Conservation (phyloP, 805 yeast species). For the Pichia heedii region DNA sequence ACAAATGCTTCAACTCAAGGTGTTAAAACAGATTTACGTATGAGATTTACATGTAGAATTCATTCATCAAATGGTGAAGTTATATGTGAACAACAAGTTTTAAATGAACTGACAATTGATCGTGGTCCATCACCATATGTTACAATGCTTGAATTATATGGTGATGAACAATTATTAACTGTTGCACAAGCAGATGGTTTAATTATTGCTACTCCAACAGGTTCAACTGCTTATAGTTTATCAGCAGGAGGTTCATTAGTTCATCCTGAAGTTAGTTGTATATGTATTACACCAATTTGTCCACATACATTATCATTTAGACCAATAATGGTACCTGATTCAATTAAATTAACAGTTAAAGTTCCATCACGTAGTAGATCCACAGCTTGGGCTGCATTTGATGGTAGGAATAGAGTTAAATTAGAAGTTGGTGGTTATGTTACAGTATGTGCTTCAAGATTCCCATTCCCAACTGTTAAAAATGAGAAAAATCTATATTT, state of each 20-base stretch:
- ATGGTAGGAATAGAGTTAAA: slow-evolving; percentile 84
- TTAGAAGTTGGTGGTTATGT: slow-evolving; percentile 77
- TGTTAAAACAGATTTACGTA: slow-evolving; percentile 68
- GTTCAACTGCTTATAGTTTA: slow-evolving; percentile 91
- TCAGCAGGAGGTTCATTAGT: slow-evolving; percentile 95
- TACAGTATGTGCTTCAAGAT: slow-evolving; percentile 75
- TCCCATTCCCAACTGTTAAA: slow-evolving; percentile 88
- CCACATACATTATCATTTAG: slow-evolving; percentile 92
- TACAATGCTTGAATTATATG: slow-evolving; percentile 80
- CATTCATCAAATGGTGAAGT: slow-evolving; percentile 44
- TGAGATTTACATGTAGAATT: slow-evolving; percentile 82
- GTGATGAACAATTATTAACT: slow-evolving; percentile 77
- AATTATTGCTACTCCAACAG: slow-evolving; percentile 90
- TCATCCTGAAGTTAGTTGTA: slow-evolving; percentile 89
- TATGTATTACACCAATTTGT: slow-evolving; percentile 90
- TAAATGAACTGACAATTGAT: slow-evolving; percentile 85
- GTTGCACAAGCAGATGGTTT: slow-evolving; percentile 93
- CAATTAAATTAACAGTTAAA: slow-evolving; percentile 75
- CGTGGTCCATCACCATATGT: slow-evolving; percentile 93
- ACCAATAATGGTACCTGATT: slow-evolving; percentile 87
- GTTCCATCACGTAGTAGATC: slow-evolving; percentile 74
- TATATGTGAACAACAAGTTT: slow-evolving; percentile 61
- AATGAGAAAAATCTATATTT: slow-evolving; percentile 67
- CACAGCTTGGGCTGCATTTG: slow-evolving; percentile 96
- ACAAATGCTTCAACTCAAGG: slow-evolving; percentile 56